phyloP scores from a whole-genome alignment of 768 basidiomycete genomes.

The Kwoniella pini region DNA sequence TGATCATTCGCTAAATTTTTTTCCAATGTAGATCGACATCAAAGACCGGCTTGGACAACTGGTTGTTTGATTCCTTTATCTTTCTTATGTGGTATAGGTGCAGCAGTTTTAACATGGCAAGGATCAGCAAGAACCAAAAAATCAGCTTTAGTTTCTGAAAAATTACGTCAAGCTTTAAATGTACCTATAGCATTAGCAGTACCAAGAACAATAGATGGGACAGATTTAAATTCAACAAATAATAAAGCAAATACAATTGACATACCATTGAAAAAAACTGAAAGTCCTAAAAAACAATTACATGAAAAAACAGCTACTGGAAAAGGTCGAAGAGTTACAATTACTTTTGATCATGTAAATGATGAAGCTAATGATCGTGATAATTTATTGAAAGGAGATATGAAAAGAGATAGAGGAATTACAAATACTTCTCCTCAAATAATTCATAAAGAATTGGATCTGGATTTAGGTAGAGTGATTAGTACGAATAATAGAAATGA shows the following conservation, averaged over 20 bases:
- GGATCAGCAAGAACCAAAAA: conserved; percentile 58
- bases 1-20: neutral
- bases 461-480: conserved; percentile 1
- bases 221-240: neutral
- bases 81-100: conserved; percentile 74
- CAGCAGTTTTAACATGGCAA: conserved; percentile 72
- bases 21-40: conserved; percentile 31
- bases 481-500: neutral
- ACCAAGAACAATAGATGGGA: conserved; percentile 8
- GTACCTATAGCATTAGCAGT: conserved; percentile 36
- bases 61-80: conserved; percentile 68
- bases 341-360: conserved; percentile 13
- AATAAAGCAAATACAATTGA: conserved; percentile 8
- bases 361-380: neutral
- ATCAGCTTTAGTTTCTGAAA: conserved; percentile 38
- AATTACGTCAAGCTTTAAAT: conserved; percentile 45
- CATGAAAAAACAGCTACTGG: neutral
- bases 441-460: neutral
- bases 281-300: neutral
- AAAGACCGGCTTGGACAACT: conserved; percentile 57
- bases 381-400: neutral
- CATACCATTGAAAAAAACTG: conserved; percentile 12
- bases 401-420: conserved; percentile 7
- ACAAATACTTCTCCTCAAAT: conserved; percentile 10
- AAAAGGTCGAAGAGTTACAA: conserved; percentile 7